Base-by-base conservation (phyloP, 2,329 filamentous ascomycete genomes). In the Periconia sp. region DNA sequence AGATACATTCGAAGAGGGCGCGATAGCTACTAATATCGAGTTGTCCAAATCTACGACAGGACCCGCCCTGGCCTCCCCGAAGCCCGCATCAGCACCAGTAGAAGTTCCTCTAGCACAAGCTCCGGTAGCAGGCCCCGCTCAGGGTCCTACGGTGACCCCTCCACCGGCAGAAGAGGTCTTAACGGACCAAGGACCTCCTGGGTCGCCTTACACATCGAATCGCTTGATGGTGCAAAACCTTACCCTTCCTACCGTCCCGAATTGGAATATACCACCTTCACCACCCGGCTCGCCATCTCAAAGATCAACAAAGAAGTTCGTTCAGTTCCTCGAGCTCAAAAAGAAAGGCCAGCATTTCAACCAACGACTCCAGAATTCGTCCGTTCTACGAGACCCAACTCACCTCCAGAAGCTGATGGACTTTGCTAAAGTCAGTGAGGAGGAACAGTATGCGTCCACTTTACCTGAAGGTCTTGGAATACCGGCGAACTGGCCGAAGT, bases 331-430 rank as follows among this genome's bases (percentile, higher is more conserved):
- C 0, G 77, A 82, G 32, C 78, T 92, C n/a, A 94, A 94, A 72
- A 84, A 82, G 60, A 82, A 86, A 50, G 85, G 85, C 4, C 77
- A 85, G 12, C 89, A 94, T 69, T 92, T 92, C 76, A 92, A 94
- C 66, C 77, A 83, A 56, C 85, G 87, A 48, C 74, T 94, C 7
- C 81, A 86, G 24, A 78, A 79, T 43, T 87, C 85, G 0, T 71
- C 80, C 1, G 82, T 86, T 6, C 73, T 92, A 45, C 81, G 82
- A 37, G 92, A 92, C 61, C 89, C 89, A 2, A 81, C 80, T 29
- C 73, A 92, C 39, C 81, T 84, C 68, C 83, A 87, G 50, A 90
- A 88, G 70, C 75, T 92, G 41, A 78, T 90, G 73, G 78, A 76
- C 17, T 92, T 89, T 71, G 84, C 85, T 11, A 80, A 77, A 3